Evolutionary conservation across 495 filamentous ascomycete species (phyloP), one percentile per base, ranked within the genome.

Genomic region (Penicillium pulvis): DNA sequence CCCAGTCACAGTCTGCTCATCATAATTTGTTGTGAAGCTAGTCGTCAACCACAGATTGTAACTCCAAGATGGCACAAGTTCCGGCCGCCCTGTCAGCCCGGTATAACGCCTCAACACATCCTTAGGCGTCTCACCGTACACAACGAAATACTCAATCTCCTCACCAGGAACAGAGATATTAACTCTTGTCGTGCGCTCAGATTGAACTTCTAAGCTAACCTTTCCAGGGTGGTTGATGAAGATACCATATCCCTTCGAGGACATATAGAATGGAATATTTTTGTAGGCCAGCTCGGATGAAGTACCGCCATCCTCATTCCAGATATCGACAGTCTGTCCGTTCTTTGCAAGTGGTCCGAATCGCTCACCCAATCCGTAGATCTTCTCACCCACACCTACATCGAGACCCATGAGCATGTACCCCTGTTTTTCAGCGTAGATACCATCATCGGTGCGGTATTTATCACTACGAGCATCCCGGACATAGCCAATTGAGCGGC

Each of bases 251-350:
- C 86, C 86, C 14, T 78, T 74, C 1, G 83, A 87, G 56, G 83
- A 87, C 35, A 90, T 71, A 68, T 86, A 90, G 69, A 90, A 90
- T 2, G 85, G 82, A 7, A 90, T 77, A 62, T 90, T 90, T 72
- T 90, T 90, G 66, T 91, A 91, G 0, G 86, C 86, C 57, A 89
- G 79, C 51, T 90, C 87, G 17, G 80, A 85, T 0, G 81, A 86
- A 17, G 88, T 90, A 9, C 87, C 87, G 3, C 88, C 87, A 60
- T 91, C 87, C 33, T 84, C 83, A 56, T 90, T 90, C 85, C 87
- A 90, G 19, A 90, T 79, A 52, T 81, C 79, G 3, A 91, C 76
- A 5, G 75, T 77, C 67, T 90, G 86, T 9, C 87, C 87, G 33
- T 89, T 85, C 67, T 88, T 89, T 60, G 85, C 85, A 55, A 89